These are phyloP conservation scores for Poterioochromonas sp. DNA, from an alignment of 352 stramenopile genomes.

Conservation along the genomic window DNA sequence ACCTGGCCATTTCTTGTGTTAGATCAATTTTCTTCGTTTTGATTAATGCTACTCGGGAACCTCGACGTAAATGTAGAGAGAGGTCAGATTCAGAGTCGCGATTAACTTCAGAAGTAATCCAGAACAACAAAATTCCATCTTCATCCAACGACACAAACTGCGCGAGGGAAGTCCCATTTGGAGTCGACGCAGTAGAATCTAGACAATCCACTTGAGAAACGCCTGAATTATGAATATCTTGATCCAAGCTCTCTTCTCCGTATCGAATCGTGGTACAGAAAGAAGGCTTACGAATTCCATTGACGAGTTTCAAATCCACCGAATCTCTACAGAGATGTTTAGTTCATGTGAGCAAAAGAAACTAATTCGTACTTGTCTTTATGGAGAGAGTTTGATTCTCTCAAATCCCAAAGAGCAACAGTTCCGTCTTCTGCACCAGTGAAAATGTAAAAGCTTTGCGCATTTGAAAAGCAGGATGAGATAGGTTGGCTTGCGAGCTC, in stretches of 20 bases:
- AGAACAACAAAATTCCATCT: slow-evolving; percentile 1
- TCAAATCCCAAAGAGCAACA: slow-evolving; percentile 23
- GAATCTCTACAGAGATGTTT: slow-evolving; percentile 5
- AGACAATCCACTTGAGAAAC: not conserved
- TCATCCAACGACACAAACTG: slow-evolving; percentile 6
- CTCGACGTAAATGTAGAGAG: no score
- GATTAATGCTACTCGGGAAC: no score
- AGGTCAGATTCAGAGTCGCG: not conserved
- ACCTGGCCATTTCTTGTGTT: no score
- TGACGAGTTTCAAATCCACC: not conserved
- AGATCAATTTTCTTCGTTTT: no score
- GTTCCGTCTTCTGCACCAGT: not conserved
- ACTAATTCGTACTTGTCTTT: not conserved
- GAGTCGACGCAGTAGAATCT: not conserved
- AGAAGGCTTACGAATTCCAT: slow-evolving; percentile 6
- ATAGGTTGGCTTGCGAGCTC: not conserved
- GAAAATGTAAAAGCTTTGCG: not conserved
- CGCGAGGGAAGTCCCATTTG: not conserved
- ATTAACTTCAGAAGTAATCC: not conserved
- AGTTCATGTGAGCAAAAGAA: not conserved
- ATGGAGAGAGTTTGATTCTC: not conserved
- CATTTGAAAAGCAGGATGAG: not conserved
- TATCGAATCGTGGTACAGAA: not conserved
- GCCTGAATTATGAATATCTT: not conserved
- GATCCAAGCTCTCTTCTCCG: not conserved